Conservation (phyloP, 352 stramenopile species). For the Phytophthora cryptogea region DNA sequence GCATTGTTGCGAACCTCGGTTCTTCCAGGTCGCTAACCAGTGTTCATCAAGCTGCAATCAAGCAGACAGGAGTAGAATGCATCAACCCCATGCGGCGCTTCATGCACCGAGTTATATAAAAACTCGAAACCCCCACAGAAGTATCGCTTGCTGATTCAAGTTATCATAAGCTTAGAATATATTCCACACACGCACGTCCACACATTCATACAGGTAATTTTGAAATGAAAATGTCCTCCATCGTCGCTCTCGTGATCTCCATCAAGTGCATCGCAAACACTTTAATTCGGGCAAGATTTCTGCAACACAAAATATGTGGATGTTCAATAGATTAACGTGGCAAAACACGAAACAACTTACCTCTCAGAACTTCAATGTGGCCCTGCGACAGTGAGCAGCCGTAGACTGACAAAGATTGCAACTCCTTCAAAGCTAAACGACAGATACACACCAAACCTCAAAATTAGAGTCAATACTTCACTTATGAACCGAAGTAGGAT, state of each 20-base stretch:
- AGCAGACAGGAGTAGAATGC: conserved; percentile 8
- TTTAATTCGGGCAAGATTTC: conserved; percentile 57
- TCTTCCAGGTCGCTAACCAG: conserved; percentile 4
- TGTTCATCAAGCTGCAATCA: conserved; percentile 19
- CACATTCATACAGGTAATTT: conserved; percentile 9
- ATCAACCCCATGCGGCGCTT: conserved; percentile 14
- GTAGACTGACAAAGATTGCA: conserved; percentile 63
- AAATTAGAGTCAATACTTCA: conserved; percentile 5
- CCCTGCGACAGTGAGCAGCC: conserved; percentile 49
- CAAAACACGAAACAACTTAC: conserved; percentile 18
- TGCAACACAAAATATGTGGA: conserved; percentile 12
- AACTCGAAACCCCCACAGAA: conserved; percentile 22
- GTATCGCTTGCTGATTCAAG: not conserved
- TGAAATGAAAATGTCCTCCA: conserved; percentile 4
- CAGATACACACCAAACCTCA: not conserved
- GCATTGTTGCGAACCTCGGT: conserved; percentile 12
- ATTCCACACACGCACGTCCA: conserved; percentile 21
- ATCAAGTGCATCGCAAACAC: conserved; percentile 54
- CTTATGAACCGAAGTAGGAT: not conserved
- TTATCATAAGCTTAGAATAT: conserved; percentile 24
- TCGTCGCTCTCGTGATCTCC: not conserved
- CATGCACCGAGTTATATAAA: conserved; percentile 29
- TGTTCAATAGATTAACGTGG: not conserved
- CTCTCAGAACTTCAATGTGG: conserved; percentile 62
- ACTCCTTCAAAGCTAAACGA: conserved; percentile 52